Percentiles rank a stretch among this genome's conserved stretches.
phyloP scores from a whole-genome alignment of 2,329 filamentous ascomycete genomes.

The Catunica adiposa region DNA sequence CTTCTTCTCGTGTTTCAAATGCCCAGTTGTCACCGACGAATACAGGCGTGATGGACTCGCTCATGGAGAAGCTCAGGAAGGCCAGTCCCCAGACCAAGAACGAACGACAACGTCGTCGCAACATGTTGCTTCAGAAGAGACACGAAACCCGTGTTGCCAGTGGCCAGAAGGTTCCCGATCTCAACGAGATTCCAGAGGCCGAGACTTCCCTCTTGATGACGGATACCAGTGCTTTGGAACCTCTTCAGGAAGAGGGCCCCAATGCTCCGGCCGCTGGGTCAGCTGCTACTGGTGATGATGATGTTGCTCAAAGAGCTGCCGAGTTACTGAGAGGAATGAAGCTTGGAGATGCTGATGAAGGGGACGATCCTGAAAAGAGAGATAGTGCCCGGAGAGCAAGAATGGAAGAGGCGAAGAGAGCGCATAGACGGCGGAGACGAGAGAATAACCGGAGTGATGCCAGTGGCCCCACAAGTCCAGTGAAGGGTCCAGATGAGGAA shows the following conservation, averaged over 20 bases:
- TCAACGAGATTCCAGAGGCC: constrained; percentile 37
- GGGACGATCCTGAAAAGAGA: constrained; percentile 33
- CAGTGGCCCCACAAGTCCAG: constrained; percentile 15
- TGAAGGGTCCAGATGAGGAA: constrained; percentile 15
- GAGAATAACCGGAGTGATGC: constrained; percentile 33
- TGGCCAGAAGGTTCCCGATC: constrained; percentile 71
- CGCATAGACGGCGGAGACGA: constrained; percentile 44
- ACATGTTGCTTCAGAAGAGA: constrained; percentile 75
- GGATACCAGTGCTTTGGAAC: constrained; percentile 27
- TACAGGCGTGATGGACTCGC: constrained; percentile 86
- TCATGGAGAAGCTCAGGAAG: constrained; percentile 86
- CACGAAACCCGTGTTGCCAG: constrained; percentile 82
- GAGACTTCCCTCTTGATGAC: constrained; percentile 23
- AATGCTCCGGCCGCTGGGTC: neutral
- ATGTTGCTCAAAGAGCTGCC: constrained; percentile 73
- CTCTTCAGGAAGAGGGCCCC: constrained; percentile 20
- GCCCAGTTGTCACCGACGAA: constrained; percentile 48
- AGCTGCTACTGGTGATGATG: constrained; percentile 37
- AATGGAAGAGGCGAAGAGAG: constrained; percentile 60
- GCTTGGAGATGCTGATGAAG: constrained; percentile 41
- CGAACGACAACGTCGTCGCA: constrained; percentile 71
- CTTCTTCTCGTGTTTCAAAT: constrained; percentile 24
- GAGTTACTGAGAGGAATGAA: constrained; percentile 71
- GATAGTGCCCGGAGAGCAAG: constrained; percentile 52
- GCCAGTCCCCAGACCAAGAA: constrained; percentile 82